Base-by-base conservation (phyloP, 202 grass and related monocot species). In the Panicum hallii region DNA sequence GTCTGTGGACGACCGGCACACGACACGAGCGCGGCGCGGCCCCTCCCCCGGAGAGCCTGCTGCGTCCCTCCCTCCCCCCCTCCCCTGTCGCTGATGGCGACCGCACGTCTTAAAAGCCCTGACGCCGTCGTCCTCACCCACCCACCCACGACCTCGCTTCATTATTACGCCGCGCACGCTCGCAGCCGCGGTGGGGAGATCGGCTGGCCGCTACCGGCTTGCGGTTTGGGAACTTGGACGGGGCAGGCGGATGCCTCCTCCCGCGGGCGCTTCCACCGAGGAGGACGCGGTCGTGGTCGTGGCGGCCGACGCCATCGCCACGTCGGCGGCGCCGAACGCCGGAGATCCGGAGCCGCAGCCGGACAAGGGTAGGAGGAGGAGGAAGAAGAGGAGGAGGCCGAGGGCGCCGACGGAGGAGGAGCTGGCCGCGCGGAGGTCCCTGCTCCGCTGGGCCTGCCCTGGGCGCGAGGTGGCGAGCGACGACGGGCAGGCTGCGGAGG, bases 371-470 rank as follows among this genome's bases (percentile, higher is more conserved):
- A 67, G 9, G 48, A 50, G 50, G 78, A 73, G 23, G 72, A 84
- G 16, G 79, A 90, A 75, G 81, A 89, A 70, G 75, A 74, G 72
- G 75, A 74, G 72, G 69, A 75, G 85, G 41, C 72, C 68, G 72
- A 84, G 78, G 89, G 55, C 20, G 56, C 73, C 86, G 66, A 88
- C 76, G 22, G 82, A 88, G 26, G 85, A 94, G 67, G 91, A 94
- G 61, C 58, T 90, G 41, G 81, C 84, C 42, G 91, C 91, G 60
- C 63, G 68, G 42, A 58, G 63, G 28, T 90, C 65, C 82, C 85
- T 97, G 56, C 94, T 86, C 58, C 28, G 63, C 5, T 97, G 94
- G 94, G 94, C 75, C 3, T 74, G 62, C 41, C 85, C 82, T 62
- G 91, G 83, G 19, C 56, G 55, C 13, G 34, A 79, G 40, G 60